Conservation (phyloP, 768 basidiomycete genomes). For the Rhodotorula toruloides region DNA sequence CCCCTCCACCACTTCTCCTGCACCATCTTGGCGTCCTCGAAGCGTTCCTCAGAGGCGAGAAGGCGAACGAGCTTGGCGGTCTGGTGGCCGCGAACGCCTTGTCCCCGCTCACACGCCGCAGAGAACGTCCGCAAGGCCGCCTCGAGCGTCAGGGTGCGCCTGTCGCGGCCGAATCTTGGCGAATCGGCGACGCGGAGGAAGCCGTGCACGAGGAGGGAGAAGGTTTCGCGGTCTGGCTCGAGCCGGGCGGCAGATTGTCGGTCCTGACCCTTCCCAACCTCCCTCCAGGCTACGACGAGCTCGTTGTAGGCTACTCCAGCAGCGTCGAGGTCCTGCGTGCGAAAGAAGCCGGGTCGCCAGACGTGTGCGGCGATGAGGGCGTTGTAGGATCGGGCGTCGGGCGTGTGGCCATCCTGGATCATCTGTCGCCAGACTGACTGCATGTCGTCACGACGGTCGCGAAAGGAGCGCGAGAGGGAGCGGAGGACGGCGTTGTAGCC, state of each 20-base stretch:
- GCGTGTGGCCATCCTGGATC: slow-evolving; percentile 14
- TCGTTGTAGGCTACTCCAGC: slow-evolving; percentile 26
- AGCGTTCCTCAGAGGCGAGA: slow-evolving; percentile 4
- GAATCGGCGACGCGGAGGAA: slow-evolving; percentile 20
- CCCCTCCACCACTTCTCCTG: slow-evolving; percentile 25
- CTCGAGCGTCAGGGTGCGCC: slow-evolving; percentile 6
- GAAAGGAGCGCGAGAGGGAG: slow-evolving; percentile 7
- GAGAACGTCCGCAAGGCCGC: slow-evolving; percentile 17
- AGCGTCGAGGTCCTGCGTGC: slow-evolving; percentile 9
- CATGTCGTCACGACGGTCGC: background rate
- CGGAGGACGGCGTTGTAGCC: slow-evolving; percentile 13
- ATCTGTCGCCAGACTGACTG: background rate
- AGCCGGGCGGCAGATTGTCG: background rate
- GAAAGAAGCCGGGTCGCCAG: background rate
- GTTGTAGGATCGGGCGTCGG: slow-evolving; percentile 8
- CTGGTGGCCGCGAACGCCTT: background rate
- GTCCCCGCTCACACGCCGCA: background rate
- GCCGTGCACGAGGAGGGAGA: slow-evolving; percentile 21
- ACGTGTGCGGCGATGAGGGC: slow-evolving; percentile 11
- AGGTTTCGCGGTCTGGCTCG: slow-evolving; percentile 22
- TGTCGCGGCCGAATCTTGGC: background rate
- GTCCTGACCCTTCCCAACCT: too few species aligned
- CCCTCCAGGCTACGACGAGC: background rate
- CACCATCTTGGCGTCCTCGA: slow-evolving; percentile 22
- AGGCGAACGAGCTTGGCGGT: background rate